phyloP scores from a whole-genome alignment of 345 rosid species.

The Psidium guajava region DNA sequence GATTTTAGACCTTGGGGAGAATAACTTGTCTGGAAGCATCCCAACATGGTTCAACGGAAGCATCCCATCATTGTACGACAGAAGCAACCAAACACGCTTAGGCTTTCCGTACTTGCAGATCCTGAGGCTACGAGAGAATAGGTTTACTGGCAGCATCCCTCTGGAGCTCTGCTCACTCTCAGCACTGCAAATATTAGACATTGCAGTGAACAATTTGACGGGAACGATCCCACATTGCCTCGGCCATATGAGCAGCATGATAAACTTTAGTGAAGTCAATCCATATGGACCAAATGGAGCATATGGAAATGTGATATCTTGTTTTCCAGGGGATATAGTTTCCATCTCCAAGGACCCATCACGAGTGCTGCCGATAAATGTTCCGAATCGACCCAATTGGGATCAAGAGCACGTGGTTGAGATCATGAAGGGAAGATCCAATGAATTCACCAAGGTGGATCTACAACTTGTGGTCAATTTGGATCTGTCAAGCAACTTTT shows the following conservation, averaged over 20 bases:
- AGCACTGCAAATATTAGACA: not conserved
- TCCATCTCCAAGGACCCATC: too few relatives aligned
- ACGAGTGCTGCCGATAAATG: too few relatives aligned
- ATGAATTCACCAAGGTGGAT: not conserved
- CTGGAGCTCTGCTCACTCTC: not conserved
- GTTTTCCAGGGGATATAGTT: too few relatives aligned
- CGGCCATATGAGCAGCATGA: not conserved
- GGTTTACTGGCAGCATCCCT: conserved; percentile 4
- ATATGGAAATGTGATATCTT: too few relatives aligned
- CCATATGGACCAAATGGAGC: too few relatives aligned
- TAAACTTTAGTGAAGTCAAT: not conserved
- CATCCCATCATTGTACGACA: too few relatives aligned
- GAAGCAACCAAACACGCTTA: too few relatives aligned
- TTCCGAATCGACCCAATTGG: too few relatives aligned
- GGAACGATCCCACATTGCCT: not conserved
- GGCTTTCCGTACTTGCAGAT: not conserved
- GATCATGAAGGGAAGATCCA: conserved; percentile 3
- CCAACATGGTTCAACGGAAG: not conserved
- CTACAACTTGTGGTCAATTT: not conserved
- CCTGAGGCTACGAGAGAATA: not conserved
- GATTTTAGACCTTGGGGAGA: not conserved
- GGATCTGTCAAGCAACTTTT: conserved; percentile 13
- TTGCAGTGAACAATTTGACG: not conserved
- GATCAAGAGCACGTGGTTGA: not conserved
- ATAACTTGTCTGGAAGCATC: not conserved